Evolutionary conservation across 2,329 filamentous ascomycete genomes (phyloP).

Genomic region (Exophiala sp.): DNA sequence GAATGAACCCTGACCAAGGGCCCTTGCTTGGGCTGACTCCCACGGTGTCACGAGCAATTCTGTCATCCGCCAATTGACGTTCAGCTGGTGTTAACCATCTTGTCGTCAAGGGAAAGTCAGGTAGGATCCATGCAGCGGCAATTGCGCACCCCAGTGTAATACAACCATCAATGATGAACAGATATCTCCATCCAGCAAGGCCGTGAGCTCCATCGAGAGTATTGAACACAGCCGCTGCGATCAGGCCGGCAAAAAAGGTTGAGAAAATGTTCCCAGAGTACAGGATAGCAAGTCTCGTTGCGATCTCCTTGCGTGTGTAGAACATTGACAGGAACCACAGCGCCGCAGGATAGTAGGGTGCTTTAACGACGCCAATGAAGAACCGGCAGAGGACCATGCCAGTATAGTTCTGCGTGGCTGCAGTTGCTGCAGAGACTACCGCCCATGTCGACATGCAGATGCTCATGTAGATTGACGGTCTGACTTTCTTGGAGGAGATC

Average conservation of each 20-base stretch:
- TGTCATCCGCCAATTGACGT: conserved; percentile 42
- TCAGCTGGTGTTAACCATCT: conserved; percentile 28
- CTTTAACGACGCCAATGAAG: conserved; percentile 49
- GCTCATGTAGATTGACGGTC: conserved; percentile 54
- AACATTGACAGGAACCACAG: conserved; percentile 51
- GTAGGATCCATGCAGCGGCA: conserved; percentile 41
- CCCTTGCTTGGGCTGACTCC: background rate
- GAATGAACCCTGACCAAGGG: background rate
- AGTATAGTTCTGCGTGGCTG: conserved; percentile 38
- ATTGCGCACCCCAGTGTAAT: conserved; percentile 44
- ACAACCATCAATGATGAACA: conserved; percentile 56
- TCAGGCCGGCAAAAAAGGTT: conserved; percentile 58
- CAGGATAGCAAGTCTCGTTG: conserved; percentile 52
- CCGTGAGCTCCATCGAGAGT: conserved; percentile 57
- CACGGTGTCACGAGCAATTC: conserved; percentile 25
- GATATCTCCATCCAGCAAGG: conserved; percentile 59
- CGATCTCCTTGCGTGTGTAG: conserved; percentile 60
- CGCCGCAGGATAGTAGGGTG: conserved; percentile 60
- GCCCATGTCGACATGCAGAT: conserved; percentile 36
- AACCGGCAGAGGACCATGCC: conserved; percentile 42
- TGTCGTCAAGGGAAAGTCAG: conserved; percentile 41
- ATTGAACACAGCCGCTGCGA: conserved; percentile 57
- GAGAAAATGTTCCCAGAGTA: conserved; percentile 60
- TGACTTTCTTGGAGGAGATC: conserved; percentile 46
- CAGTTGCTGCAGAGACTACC: conserved; percentile 34